Conservation (phyloP, 1,139 yeast species). For the Keqinozyma sinolaborantium region DNA sequence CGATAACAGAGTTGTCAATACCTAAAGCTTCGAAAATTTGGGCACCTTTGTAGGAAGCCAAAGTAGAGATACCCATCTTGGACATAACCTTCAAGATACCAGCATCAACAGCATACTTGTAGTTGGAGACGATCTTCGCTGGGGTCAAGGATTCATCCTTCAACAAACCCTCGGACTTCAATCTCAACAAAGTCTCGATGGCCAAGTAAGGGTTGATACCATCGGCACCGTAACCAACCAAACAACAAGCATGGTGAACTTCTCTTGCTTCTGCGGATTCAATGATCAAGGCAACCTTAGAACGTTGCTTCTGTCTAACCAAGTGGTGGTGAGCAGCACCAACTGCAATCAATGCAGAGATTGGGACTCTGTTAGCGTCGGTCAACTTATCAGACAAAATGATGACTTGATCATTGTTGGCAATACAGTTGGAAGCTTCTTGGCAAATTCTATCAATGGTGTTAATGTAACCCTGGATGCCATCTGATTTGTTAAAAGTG, state of each 20-base stretch:
- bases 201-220: conserved; percentile 93
- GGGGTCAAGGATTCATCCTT: conserved; percentile 54
- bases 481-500: conserved; percentile 82
- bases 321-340: conserved; percentile 98
- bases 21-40: conserved; percentile 97
- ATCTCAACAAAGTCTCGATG: conserved; percentile 80
- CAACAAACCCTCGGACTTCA: conserved; percentile 78
- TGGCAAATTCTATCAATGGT: conserved; percentile 86
- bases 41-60: conserved; percentile 97
- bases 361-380: conserved; percentile 62
- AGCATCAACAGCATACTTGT: conserved; percentile 77
- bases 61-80: conserved; percentile 97
- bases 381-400: conserved; percentile 72
- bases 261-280: conserved; percentile 98
- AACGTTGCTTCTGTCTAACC: conserved; percentile 93
- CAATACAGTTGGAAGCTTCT: conserved; percentile 84
- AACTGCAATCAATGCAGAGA: conserved; percentile 88
- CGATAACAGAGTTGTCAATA: conserved; percentile 91
- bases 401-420: conserved; percentile 68
- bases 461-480: conserved; percentile 78
- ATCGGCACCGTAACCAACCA: conserved; percentile 97
- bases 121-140: conserved; percentile 65
- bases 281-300: conserved; percentile 85
- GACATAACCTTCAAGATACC: conserved; percentile 97
- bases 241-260: conserved; percentile 92